phyloP scores from a whole-genome alignment of 1,284 basidiomycete species.

The Moesziomyces sp. region DNA sequence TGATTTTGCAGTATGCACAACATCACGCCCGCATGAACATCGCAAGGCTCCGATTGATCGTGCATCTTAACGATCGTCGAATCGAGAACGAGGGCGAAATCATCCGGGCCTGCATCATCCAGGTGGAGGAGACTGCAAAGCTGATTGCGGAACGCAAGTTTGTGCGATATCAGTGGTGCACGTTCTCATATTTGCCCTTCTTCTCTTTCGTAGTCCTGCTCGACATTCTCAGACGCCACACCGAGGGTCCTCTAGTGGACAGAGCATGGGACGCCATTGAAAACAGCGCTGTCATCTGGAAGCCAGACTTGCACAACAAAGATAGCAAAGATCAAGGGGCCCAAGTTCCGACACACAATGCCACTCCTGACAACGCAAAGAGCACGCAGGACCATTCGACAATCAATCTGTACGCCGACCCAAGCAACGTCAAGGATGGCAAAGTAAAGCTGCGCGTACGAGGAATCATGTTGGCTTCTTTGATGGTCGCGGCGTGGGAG shows the following conservation, averaged over 20 bases:
- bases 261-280: slow-evolving; percentile 12
- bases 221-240: slow-evolving; percentile 18
- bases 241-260: slow-evolving; percentile 7
- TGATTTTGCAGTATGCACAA: slow-evolving; percentile 4
- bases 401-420: slow-evolving; percentile 4
- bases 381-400: neutral
- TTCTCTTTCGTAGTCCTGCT: slow-evolving; percentile 18
- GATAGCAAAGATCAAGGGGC: neutral
- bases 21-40: slow-evolving; percentile 15
- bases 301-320: slow-evolving; percentile 8
- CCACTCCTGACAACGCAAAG: neutral
- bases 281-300: slow-evolving; percentile 14
- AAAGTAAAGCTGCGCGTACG: slow-evolving; percentile 6
- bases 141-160: slow-evolving; percentile 1
- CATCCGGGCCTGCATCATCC: slow-evolving; percentile 4
- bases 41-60: slow-evolving; percentile 9
- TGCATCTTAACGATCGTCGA: slow-evolving; percentile 15
- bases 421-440: neutral
- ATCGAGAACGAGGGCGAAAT: slow-evolving; percentile 13
- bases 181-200: slow-evolving; percentile 16
- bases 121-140: slow-evolving; percentile 10
- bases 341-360: neutral
- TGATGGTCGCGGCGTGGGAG: slow-evolving; percentile 27
- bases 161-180: slow-evolving; percentile 18
- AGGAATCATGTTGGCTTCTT: slow-evolving; percentile 13